Evolutionary conservation across 306 rosid species (phyloP), one percentile per base, ranked within the genome.

Genomic region (Fagus sylvatica): DNA sequence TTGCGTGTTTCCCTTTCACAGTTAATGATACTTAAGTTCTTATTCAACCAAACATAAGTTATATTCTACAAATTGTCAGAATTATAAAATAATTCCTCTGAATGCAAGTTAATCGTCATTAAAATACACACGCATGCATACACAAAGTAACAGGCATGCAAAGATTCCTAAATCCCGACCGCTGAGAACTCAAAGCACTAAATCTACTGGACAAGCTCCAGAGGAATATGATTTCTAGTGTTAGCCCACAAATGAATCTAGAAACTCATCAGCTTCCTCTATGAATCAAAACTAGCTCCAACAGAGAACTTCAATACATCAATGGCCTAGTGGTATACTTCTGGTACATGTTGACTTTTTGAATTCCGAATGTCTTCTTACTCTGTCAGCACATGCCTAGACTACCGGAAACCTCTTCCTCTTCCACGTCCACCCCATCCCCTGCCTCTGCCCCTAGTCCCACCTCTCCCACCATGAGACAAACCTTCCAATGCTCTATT

Each of bases 401-500:
- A 69, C 85, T 85, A 90, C 83, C 89, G 69, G 83, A 71, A 87
- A 53, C 92, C 92, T 81, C 93, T 88, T 79, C 93, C 93, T 84
- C 92, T 56, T 33, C 88, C 92, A 53, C 88, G 93, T 90, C 97
- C 85, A 30, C 95, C 89, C 56, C 93, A 75, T 33, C 97, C 91
- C 37, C 89, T 82, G 73, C 98, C 96, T 67, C 88, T 76, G 53
- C 91, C 95, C 76, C 96, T 83, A 59, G 66, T 4, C 54, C 88
- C 89, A 32, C 88, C 84, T 71, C 92, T 84, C 30, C 97, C 96
- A 33, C 97, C 93, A 65, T 85, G 85, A 69, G 97, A 89, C 82
- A 95, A 76, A 57, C 97, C 99, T 64, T 86, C 96, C 77, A 91
- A 82, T 10, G 98, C 98, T 87, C 96, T 96, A 81, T 89, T 88